These are phyloP conservation scores for Amesomyces nigricolor DNA, from an alignment of 2,329 filamentous ascomycete species.

Conservation along the genomic window DNA sequence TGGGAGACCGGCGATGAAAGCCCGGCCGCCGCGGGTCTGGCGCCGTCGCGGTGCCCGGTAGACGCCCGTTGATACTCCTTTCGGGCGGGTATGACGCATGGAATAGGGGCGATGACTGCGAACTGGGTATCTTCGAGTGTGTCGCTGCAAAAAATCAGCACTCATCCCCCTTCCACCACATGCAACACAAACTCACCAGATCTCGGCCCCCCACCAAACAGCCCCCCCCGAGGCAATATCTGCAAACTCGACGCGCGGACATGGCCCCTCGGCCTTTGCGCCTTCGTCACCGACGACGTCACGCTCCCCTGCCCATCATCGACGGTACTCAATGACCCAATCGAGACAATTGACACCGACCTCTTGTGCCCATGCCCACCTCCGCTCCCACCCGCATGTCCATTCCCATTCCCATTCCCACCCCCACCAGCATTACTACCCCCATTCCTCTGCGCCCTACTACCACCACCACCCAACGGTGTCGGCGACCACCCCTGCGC, in stretches of 20 bases:
- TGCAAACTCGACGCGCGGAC: constrained; percentile 77
- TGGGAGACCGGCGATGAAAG: constrained; percentile 35
- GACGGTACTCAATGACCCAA: constrained; percentile 52
- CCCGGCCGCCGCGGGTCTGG: constrained; percentile 41
- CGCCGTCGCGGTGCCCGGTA: constrained; percentile 38
- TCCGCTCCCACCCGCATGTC: constrained; percentile 16
- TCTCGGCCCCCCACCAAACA: constrained; percentile 39
- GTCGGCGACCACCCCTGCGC: constrained; percentile 40
- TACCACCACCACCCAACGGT: constrained; percentile 9
- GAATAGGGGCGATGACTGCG: constrained; percentile 46
- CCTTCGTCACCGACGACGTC: constrained; percentile 32
- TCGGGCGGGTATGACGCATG: constrained; percentile 51
- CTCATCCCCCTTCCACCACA: constrained; percentile 6
- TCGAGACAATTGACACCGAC: constrained; percentile 77
- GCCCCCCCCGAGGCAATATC: constrained; percentile 50
- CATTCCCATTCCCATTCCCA: constrained; percentile 14
- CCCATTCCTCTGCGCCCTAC: constrained; percentile 5
- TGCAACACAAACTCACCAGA: constrained; percentile 31
- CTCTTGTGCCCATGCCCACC: constrained; percentile 61
- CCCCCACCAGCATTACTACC: not conserved
- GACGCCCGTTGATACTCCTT: constrained; percentile 36
- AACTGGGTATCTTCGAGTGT: constrained; percentile 40
- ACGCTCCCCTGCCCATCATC: constrained; percentile 40
- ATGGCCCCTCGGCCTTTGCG: constrained; percentile 60
- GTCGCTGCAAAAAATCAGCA: constrained; percentile 29